Evolutionary conservation across 768 basidiomycete species (phyloP), one percentile per base, ranked within the genome.

Genomic region (Suillus plorans): DNA sequence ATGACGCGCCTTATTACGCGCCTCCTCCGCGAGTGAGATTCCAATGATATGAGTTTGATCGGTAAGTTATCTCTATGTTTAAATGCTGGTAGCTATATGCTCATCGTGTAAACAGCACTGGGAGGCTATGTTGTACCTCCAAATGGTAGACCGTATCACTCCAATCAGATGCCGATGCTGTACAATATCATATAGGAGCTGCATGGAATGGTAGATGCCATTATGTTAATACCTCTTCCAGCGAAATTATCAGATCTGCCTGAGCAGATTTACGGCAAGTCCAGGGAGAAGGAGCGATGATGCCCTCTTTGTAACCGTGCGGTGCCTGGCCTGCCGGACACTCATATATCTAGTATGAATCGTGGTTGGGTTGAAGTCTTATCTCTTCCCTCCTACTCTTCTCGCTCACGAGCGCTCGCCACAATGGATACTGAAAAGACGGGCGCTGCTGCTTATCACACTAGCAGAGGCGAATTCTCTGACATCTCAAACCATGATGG

Each of bases 371-470:
- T 13, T 16, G 18, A 28, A 9, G 16, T 56, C 53, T 62, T 65
- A 47, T 57, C 57, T 55, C 45, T 14, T 14, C 31, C 12, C 50
- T 28, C 20, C 8, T 36, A 28, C 1, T 31, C 12, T 18, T 36
- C n/a, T 42, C 4, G 3, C 52, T 10, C 37, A 22, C n/a, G 47
- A 1, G 52, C 14, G 47, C 34, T 37, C 28, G 5, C 34, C 12
- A 18, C 8, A 39, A 73, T 70, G 69, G 62, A 59, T 28, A 41
- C 66, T 4, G 76, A 76, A 47, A 78, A 76, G 61, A 69, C 64
- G 18, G 52, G 31, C 5, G 1, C 60, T 4, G 45, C n/a, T 13
- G 37, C 4, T 25, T 22, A 63, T 8, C 49, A 22, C 13, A 25
- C 49, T 7, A 50, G 13, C 52, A 69, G 66, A 18, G 18, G 36